Conservation (phyloP, 495 filamentous ascomycete species). For the Hypomontagnella monticulosa region DNA sequence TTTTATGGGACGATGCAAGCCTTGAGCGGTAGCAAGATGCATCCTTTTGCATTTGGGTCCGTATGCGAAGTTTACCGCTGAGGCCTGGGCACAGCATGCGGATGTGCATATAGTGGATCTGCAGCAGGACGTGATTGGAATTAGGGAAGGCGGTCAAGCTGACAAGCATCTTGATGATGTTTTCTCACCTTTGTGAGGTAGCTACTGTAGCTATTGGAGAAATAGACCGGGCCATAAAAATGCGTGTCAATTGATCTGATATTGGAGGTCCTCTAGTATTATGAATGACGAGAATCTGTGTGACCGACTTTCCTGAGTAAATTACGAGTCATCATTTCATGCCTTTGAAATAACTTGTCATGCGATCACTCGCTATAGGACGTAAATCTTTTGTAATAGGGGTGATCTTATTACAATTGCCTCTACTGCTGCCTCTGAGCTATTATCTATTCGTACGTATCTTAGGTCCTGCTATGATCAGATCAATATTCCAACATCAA, state of each 20-base stretch:
- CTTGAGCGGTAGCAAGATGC: constrained; percentile 58
- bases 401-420: no score
- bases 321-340: constrained; percentile 3
- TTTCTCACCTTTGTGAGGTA: constrained; percentile 12
- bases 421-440: no score
- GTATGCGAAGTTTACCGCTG: constrained; percentile 16
- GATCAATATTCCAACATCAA: no score
- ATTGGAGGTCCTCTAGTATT: not conserved
- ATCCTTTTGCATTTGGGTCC: constrained; percentile 13
- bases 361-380: not conserved
- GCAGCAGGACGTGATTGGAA: constrained; percentile 24
- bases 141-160: constrained; percentile 36
- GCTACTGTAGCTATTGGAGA: constrained; percentile 10
- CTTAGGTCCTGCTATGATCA: no score
- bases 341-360: not conserved
- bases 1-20: constrained; percentile 93
- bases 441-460: no score
- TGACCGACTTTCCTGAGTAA: constrained; percentile 24
- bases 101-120: constrained; percentile 15
- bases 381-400: not conserved
- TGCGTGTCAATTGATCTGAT: constrained; percentile 16
- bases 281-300: constrained; percentile 1
- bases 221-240: constrained; percentile 15
- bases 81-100: constrained; percentile 10
- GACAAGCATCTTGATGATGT: constrained; percentile 15